Conservation (phyloP, 495 filamentous ascomycete genomes). For the Umbilicaria muhlenbergii region DNA sequence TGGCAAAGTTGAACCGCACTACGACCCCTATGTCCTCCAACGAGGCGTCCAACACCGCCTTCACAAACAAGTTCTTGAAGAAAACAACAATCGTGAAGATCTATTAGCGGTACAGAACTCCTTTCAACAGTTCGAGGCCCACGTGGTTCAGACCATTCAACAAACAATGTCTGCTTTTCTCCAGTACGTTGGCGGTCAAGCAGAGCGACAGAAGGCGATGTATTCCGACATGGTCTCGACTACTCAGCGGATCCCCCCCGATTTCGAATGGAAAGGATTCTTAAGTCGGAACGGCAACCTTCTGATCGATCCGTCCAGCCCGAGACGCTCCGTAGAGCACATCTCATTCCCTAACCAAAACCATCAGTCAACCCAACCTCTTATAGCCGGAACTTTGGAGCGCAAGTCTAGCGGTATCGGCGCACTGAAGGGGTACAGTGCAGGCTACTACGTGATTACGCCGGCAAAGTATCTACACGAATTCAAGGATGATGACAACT, state of each 20-base stretch:
- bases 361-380: conserved; percentile 60
- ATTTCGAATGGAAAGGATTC: conserved; percentile 90
- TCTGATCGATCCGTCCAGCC: conserved; percentile 66
- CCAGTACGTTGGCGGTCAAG: conserved; percentile 57
- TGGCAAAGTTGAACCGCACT: conserved; percentile 43
- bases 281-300: conserved; percentile 44
- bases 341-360: conserved; percentile 79
- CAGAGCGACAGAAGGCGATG: conserved; percentile 63
- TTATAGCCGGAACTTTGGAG: conserved; percentile 78
- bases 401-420: conserved; percentile 68
- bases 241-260: conserved; percentile 66
- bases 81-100: conserved; percentile 89
- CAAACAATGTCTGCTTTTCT: conserved; percentile 65
- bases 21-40: conserved; percentile 82
- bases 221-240: conserved; percentile 68
- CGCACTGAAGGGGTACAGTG: conserved; percentile 56
- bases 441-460: conserved; percentile 80
- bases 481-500: conserved; percentile 85
- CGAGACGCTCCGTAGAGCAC: conserved; percentile 51
- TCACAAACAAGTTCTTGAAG: conserved; percentile 79
- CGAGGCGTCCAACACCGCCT: conserved; percentile 70
- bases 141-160: conserved; percentile 74
- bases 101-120: conserved; percentile 75
- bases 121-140: conserved; percentile 76
- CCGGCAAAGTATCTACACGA: conserved; percentile 79